Conservation (phyloP, 129 eudicot genomes). For the Erigeron canadensis region DNA sequence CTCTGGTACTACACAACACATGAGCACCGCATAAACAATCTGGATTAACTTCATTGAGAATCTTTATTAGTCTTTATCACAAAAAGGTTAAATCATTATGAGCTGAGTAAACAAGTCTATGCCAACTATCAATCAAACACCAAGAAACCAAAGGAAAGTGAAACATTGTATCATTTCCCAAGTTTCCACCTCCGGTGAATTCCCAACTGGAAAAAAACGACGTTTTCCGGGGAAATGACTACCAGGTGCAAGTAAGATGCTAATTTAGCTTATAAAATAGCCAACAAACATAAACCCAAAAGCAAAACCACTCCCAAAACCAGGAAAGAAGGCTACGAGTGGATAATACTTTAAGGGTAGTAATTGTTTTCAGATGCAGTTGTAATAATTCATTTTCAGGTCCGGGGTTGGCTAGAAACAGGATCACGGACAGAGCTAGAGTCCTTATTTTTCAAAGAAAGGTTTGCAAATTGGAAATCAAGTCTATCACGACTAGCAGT, state of each 20-base stretch:
- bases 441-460: conserved; percentile 63
- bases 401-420: conserved; percentile 66
- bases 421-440: conserved; percentile 46
- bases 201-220: conserved; percentile 36
- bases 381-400: conserved; percentile 31
- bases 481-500: conserved; percentile 66
- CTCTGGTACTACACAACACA: neutral
- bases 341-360: neutral
- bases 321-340: neutral
- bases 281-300: conserved; percentile 19
- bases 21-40: neutral
- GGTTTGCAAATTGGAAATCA: conserved; percentile 72
- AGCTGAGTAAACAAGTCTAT: conserved; percentile 28
- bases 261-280: conserved; percentile 7
- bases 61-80: conserved; percentile 31
- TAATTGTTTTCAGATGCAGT: conserved; percentile 2
- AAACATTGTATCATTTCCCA: conserved; percentile 24
- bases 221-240: conserved; percentile 34
- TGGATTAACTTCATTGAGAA: conserved; percentile 19
- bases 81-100: conserved; percentile 21
- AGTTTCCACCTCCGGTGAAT: conserved; percentile 80
- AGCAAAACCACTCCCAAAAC: conserved; percentile 5
- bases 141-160: conserved; percentile 20
- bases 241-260: conserved; percentile 74
- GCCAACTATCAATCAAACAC: conserved; percentile 22